Conservation (phyloP, 495 filamentous ascomycete species). For the Penicillium subrubescens region DNA sequence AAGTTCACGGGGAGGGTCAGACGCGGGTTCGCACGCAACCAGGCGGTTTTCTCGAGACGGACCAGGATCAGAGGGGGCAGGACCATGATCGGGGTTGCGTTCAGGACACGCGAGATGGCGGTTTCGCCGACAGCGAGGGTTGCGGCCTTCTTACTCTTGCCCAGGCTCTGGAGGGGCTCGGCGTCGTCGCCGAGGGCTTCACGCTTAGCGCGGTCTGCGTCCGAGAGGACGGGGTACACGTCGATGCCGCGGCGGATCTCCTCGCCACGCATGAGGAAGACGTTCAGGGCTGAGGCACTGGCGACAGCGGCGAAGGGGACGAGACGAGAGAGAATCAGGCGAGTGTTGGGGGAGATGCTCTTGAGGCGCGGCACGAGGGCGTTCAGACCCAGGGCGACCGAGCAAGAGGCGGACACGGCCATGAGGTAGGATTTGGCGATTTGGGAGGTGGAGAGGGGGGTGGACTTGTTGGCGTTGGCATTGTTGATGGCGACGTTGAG, state of each 20-base stretch:
- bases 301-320: conserved; percentile 96
- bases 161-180: conserved; percentile 63
- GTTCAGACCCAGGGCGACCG: conserved; percentile 91
- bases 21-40: conserved; percentile 72
- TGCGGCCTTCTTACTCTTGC: conserved; percentile 85
- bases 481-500: conserved; percentile 98
- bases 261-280: conserved; percentile 95
- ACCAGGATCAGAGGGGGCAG: conserved; percentile 84
- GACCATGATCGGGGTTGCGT: conserved; percentile 96
- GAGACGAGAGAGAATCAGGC: conserved; percentile 73
- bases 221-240: conserved; percentile 74
- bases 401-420: conserved; percentile 89
- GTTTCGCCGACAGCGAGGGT: conserved; percentile 89
- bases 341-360: conserved; percentile 69
- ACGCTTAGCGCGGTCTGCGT: conserved; percentile 44
- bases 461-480: conserved; percentile 96
- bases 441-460: conserved; percentile 75
- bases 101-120: conserved; percentile 83
- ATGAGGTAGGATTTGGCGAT: conserved; percentile 88
- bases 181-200: conserved; percentile 53
- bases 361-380: conserved; percentile 83
- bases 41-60: conserved; percentile 73
- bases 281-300: conserved; percentile 86
- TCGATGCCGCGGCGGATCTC: conserved; percentile 94
- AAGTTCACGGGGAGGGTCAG: conserved; percentile 79